These are phyloP conservation scores for Sclerotiophoma versabilis DNA, from an alignment of 2,329 filamentous ascomycete genomes.

Conservation along the genomic window DNA sequence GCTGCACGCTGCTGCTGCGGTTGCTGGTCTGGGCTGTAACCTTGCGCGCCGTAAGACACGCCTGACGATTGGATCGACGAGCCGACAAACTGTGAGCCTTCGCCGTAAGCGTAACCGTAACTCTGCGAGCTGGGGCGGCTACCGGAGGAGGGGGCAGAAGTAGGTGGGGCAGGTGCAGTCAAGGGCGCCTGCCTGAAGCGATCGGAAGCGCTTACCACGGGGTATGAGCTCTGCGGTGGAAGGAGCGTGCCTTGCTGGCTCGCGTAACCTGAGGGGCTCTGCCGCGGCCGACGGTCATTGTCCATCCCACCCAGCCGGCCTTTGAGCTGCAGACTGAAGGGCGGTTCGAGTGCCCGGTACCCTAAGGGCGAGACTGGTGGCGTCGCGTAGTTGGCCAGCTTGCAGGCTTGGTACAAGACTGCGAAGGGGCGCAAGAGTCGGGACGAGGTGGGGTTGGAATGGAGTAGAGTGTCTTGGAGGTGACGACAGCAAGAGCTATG, in stretches of 20 bases:
- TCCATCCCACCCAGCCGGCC: conserved; percentile 74
- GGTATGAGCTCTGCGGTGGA: conserved; percentile 52
- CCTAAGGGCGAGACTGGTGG: conserved; percentile 70
- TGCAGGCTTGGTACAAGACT: conserved; percentile 53
- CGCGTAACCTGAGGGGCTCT: conserved; percentile 72
- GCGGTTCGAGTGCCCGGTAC: conserved; percentile 66
- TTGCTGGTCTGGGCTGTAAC: conserved; percentile 64
- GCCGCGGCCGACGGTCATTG: conserved; percentile 74
- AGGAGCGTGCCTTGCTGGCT: conserved; percentile 57
- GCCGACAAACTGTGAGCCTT: conserved; percentile 62
- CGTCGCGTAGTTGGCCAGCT: conserved; percentile 70
- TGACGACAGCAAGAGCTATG: conserved; percentile 20
- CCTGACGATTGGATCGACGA: conserved; percentile 58
- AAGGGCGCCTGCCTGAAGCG: conserved; percentile 57
- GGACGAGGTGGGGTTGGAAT: conserved; percentile 11
- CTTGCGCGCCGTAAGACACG: conserved; percentile 69
- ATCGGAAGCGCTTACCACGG: conserved; percentile 55
- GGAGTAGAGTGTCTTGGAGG: conserved; percentile 12
- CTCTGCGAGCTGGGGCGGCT: conserved; percentile 50
- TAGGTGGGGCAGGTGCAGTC: conserved; percentile 52
- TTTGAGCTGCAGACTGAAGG: conserved; percentile 61
- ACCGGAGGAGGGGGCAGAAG: conserved; percentile 50
- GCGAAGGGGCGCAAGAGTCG: conserved; percentile 27
- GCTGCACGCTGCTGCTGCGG: conserved; percentile 60
- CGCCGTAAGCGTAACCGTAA: conserved; percentile 62